Base-by-base conservation (phyloP, 768 basidiomycete genomes). In the Fomitopsis serialis region DNA sequence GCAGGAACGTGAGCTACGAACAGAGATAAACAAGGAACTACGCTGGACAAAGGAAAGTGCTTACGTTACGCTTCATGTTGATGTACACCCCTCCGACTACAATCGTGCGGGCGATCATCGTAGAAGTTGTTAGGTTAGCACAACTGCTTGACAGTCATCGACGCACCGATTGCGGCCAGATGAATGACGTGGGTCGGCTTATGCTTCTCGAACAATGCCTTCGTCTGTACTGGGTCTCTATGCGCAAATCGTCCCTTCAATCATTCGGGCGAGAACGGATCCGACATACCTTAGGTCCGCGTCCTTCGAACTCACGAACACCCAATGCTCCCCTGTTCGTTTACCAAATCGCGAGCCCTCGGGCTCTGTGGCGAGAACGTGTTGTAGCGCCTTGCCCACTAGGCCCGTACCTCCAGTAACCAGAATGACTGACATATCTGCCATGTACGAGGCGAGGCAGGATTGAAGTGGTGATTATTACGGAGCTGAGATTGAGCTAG, bases 111-210 rank as follows among this genome's bases (percentile, higher is more conserved):
- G 52, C 3, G 32, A 49, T 21, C 21, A 49, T 32, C 48, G 46
- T 55, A 32, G 22, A 19, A 21, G 9, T n/a, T 8, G 12, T 48
- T 10, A 21, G 9, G 48, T 12, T 7, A 36, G 35, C 3, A 19
- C 5, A 11, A 32, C 11, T 5, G 11, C 6, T 32, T 32, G 29
- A 35, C 48, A 11, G 35, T 19, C n/a, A 34, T n/a, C n/a, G n/a
- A 24, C 83, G n/a, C 63, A 92, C 91, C 92, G 40, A 92, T 80
- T 5, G 95, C 94, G 34, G 94, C 95, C 44, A 97, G 82, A 73
- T 98, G 96, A 63, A 98, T 97, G 62, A 98, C 92, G 78, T 95
- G 88, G 0, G 92, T 96, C 0, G 96, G 94, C 64, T 90, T 87
- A 73, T 97, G 85, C 71, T 92, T 94, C 61, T 91, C 87, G 59